Base-by-base conservation (phyloP, 129 eudicot species). In the Glebionis coronaria region DNA sequence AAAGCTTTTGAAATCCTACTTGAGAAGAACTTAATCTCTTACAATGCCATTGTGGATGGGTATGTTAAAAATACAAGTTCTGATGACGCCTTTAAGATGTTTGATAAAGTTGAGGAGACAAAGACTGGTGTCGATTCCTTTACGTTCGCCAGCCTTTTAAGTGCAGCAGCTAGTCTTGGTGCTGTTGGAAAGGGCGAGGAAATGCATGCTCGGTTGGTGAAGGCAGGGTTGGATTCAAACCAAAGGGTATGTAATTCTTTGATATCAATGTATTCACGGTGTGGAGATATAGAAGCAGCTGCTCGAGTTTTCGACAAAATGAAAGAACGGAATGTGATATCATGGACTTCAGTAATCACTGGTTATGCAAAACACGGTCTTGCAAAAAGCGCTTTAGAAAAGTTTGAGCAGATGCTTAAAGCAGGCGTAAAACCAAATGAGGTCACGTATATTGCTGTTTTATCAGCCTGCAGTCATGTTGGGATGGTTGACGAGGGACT, bases 381-480 rank as follows among this genome's bases (percentile, higher is more conserved):
- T 44, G 97, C 97, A 12, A 52, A 16, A 56, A 74, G 62, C 40
- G 83, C 95, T 40, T 35, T 83, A 70, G 81, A 82, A 35, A 70
- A 70, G 69, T 90, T 90, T 49, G 61, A 83, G 12, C 65, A 82
- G 68, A 90, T 90, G 97, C 84, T 83, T 29, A 63, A 72, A 20
- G 78, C 65, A 25, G 86, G 88, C 0, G 76, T 82, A 19, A 70
- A 77, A 63, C 95, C 95, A 5, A 82, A 88, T 60, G 91, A 88
- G 65, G 81, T 84, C 51, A 84, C 95, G 0, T 88, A 73, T 31
- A 51, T 84, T 44, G 80, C 86, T 47, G 88, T 88, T 51, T 67
- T 88, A 71, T 88, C 88, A 28, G 95, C 95, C 60, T 88, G 95
- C 67, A 88, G 95, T 63, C 91, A 88, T 46, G 84, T 77, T 2